Evolutionary conservation across 169 alveolate genomes (phyloP).

Genomic region (Plasmodium billcollinsi): DNA sequence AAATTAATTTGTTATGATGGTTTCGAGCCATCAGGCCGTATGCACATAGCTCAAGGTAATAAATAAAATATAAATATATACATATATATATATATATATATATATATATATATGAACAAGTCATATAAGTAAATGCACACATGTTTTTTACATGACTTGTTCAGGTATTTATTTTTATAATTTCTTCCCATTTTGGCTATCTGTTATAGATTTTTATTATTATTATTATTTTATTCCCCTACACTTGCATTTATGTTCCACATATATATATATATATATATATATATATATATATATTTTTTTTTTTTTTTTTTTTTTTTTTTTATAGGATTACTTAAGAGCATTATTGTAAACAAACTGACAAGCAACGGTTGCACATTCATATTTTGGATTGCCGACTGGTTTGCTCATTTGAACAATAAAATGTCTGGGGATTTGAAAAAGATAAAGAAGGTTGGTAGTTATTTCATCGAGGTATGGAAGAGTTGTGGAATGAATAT

Average conservation of each 20-base stretch:
- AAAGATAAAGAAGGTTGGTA: slow-evolving; percentile 95
- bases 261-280: background rate
- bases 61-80: slow-evolving; percentile 12
- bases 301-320: background rate
- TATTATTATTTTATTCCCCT: background rate
- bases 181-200: too few relatives aligned
- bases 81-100: background rate
- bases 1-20: slow-evolving; percentile 98
- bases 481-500: slow-evolving; percentile 99
- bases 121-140: too few relatives aligned
- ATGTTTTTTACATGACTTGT: too few relatives aligned
- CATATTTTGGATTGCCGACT: slow-evolving; percentile 99
- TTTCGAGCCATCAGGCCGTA: slow-evolving; percentile 99
- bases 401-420: slow-evolving; percentile 99
- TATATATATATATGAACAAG: slow-evolving; percentile 4
- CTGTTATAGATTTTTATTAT: too few relatives aligned
- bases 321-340: slow-evolving; percentile 79
- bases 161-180: too few relatives aligned
- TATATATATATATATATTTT: background rate
- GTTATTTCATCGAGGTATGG: slow-evolving; percentile 99
- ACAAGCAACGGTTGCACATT: slow-evolving; percentile 97
- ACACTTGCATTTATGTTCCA: background rate
- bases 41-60: slow-evolving; percentile 99
- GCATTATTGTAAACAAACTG: slow-evolving; percentile 94
- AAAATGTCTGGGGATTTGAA: slow-evolving; percentile 99